Percentiles rank a stretch among this genome's conserved stretches.
Conservation (phyloP, 2,329 filamentous ascomycete genomes). For the Arthrobotrys iridis region DNA sequence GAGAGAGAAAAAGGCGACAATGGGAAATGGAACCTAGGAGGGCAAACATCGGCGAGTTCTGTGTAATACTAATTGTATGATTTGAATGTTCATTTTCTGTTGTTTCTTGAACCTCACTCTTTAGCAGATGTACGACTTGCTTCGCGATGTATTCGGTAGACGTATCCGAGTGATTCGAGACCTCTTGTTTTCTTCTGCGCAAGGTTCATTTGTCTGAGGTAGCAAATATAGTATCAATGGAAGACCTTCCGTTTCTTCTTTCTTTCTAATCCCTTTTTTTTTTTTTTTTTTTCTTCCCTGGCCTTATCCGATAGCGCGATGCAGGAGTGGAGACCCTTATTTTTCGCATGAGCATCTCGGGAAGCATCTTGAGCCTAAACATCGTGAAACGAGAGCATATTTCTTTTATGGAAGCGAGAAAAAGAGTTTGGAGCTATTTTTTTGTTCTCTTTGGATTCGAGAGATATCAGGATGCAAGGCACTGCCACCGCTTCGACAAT, state of each 20-base stretch:
- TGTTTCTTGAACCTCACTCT: neutral
- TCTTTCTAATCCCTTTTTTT: conserved; percentile 22
- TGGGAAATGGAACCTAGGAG: neutral
- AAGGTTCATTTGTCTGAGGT: neutral
- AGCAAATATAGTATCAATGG: conserved; percentile 22
- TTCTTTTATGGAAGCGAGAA: conserved; percentile 11
- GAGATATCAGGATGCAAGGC: conserved; percentile 25
- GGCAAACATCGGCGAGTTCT: conserved; percentile 4
- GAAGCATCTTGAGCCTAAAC: conserved; percentile 49
- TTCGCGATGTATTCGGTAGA: conserved; percentile 26
- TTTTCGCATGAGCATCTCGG: neutral
- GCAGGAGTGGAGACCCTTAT: conserved; percentile 6
- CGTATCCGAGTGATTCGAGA: conserved; percentile 5
- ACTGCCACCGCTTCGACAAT: conserved; percentile 53
- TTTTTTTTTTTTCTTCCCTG: conserved; percentile 14
- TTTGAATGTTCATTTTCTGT: neutral
- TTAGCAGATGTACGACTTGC: conserved; percentile 10
- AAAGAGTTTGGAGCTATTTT: conserved; percentile 8
- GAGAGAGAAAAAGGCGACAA: conserved; percentile 52
- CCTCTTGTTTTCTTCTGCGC: neutral
- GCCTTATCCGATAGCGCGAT: conserved; percentile 20
- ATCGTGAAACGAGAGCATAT: conserved; percentile 24
- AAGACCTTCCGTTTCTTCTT: conserved; percentile 20
- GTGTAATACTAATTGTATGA: conserved; percentile 49
- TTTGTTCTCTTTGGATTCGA: neutral